phyloP scores from a whole-genome alignment of 495 filamentous ascomycete species.

The Parathielavia appendiculata region DNA sequence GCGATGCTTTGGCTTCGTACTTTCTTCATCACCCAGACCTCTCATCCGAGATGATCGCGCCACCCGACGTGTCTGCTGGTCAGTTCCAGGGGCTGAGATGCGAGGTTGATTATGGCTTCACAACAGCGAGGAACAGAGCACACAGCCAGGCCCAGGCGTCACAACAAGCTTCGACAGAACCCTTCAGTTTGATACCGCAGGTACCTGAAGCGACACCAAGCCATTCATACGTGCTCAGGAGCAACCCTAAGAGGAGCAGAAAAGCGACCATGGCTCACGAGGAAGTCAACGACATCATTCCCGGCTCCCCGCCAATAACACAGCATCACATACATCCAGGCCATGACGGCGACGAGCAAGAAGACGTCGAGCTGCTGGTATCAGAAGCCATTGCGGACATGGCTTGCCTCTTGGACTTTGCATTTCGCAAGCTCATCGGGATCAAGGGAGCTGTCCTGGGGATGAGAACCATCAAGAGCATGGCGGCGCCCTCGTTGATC shows the following conservation, averaged over 20 bases:
- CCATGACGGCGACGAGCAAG: neutral
- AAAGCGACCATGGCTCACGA: conserved; percentile 11
- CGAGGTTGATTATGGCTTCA: conserved; percentile 13
- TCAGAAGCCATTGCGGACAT: conserved; percentile 20
- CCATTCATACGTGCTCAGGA: conserved; percentile 15
- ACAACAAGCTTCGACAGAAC: too few species aligned
- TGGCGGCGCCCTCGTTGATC: conserved; percentile 30
- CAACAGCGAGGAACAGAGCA: neutral
- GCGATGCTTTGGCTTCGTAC: conserved; percentile 13
- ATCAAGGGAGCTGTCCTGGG: conserved; percentile 27
- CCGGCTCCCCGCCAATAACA: neutral
- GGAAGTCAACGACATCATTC: neutral
- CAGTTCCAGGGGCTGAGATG: conserved; percentile 33
- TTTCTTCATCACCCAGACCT: conserved; percentile 31
- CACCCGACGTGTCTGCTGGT: conserved; percentile 25
- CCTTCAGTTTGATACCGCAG: neutral
- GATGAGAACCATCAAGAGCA: conserved; percentile 19
- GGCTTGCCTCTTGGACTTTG: conserved; percentile 31
- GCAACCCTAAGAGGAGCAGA: conserved; percentile 9
- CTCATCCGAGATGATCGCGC: conserved; percentile 24
- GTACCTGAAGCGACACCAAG: neutral
- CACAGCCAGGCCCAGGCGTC: neutral
- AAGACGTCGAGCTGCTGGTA: neutral
- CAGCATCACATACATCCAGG: neutral
- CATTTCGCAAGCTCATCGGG: conserved; percentile 33